Base-by-base conservation (phyloP, 208 protist species). In the Leishmania braziliensis region DNA sequence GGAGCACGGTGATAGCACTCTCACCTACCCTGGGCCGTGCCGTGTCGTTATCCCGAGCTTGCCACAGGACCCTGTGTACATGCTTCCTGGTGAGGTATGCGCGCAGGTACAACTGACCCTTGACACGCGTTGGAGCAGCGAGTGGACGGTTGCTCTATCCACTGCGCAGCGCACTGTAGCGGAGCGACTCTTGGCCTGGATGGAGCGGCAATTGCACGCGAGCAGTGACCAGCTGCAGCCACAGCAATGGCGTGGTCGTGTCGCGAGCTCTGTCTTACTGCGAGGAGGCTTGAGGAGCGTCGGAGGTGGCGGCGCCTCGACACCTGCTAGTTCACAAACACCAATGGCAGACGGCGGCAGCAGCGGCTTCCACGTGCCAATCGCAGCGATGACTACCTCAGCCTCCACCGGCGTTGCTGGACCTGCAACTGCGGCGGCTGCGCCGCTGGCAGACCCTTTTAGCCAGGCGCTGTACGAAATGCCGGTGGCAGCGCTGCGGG, bases 81-180 rank as follows among this genome's bases (percentile, higher is more conserved):
- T 75, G 23, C 78, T 92, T 23, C 56, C 83, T 26, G 89, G 85
- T 3, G 91, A 92, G 51, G 72, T 94, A 10, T 54, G 75, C 3
- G 85, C 89, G 54, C 83, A 88, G 62, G 79, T 86, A 58, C 79
- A 77, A 58, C 53, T 92, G 23, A 39, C 74, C 5, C 77, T 94
- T 9, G 86, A 86, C 80, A 85, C 68, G 39, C 85, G 82, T 3
- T 84, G 68, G 63, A 58, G 69, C 62, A 79, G 39, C 26, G 88
- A 91, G 75, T 85, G 83, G 80, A 68, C 72, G 10, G 53, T 69
- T 16, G 80, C 88, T 3, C 58, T 85, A 14, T 33, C 74, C 14
- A 74, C 54, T 16, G 84, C 88, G 20, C 88, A 85, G 72, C 80
- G 82, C 63, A 63, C 48, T 50, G 75, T 89, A 4, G 84, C 85